Conservation (phyloP, 805 yeast species). For the Ogataea henricii region DNA sequence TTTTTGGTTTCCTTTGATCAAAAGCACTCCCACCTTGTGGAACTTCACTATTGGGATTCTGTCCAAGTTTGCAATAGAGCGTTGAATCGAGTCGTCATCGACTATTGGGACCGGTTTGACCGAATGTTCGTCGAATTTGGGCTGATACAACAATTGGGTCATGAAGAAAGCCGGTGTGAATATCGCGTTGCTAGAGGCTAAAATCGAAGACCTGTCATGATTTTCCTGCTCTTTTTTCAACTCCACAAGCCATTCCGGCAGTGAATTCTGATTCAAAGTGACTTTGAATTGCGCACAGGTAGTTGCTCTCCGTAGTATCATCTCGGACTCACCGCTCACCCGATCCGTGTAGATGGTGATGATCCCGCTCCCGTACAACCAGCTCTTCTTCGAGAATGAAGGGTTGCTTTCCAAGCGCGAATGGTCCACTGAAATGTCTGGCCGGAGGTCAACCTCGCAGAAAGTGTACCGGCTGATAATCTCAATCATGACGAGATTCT, state of each 20-base stretch:
- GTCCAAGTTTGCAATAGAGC: slow-evolving; percentile 67
- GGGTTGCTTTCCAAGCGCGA: slow-evolving; percentile 24
- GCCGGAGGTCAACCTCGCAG: slow-evolving; percentile 58
- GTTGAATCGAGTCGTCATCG: slow-evolving; percentile 38
- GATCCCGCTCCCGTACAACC: slow-evolving; percentile 64
- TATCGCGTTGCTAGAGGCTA: slow-evolving; percentile 3
- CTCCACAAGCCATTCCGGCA: slow-evolving; percentile 30
- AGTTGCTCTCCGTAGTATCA: slow-evolving; percentile 65
- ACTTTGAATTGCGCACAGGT: slow-evolving; percentile 55
- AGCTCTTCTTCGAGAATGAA: slow-evolving; percentile 37
- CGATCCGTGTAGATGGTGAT: slow-evolving; percentile 57
- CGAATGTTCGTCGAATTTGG: slow-evolving; percentile 9
- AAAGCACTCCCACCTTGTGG: slow-evolving; percentile 77
- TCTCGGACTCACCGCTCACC: slow-evolving; percentile 50
- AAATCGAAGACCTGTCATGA: slow-evolving; percentile 24
- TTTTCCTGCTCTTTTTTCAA: slow-evolving; percentile 10
- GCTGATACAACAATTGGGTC: slow-evolving; percentile 21
- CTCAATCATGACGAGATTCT: slow-evolving; percentile 65
- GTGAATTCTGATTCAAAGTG: slow-evolving; percentile 41
- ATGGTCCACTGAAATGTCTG: slow-evolving; percentile 28
- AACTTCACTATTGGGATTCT: slow-evolving; percentile 76
- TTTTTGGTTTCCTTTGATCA: slow-evolving; percentile 68
- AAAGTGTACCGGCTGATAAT: slow-evolving; percentile 67
- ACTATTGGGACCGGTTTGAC: slow-evolving; percentile 22
- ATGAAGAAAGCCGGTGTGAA: slow-evolving; percentile 27